Base-by-base conservation (phyloP, 768 basidiomycete species). In the Podaxis pistillaris region DNA sequence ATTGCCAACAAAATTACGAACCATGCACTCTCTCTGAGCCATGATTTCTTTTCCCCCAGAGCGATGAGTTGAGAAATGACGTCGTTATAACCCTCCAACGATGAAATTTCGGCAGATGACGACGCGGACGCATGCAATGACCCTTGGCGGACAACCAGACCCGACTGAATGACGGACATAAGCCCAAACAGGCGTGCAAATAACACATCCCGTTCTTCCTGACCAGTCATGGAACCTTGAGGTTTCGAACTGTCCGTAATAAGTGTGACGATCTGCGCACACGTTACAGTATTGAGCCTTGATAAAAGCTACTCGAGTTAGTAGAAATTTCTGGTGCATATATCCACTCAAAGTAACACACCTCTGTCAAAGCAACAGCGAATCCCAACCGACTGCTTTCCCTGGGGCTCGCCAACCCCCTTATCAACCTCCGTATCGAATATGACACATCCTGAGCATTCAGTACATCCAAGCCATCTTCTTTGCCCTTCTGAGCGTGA, bases 311-410 rank as follows among this genome's bases (percentile, higher is more conserved):
- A 63, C 41, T 40, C n/a, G 60, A 17, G 57, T 28, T 19, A 44
- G 55, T n/a, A 63, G 65, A 11, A 64, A 38, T 37, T 63, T 51
- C 55, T 37, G 44, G 36, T 28, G 58, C n/a, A 46, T 47, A 67
- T 57, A 54, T 51, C 24, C 41, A 60, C 47, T 15, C 36, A 17
- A 61, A 61, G 24, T 13, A 51, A 71, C 85, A 67, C 70, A 96
- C 96, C 82, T 97, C 96, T 0, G 96, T 94, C 67, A 99, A 78
- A 36, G 95, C 94, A 49, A 99, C 96, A 8, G 95, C 94, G 72
- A 98, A 99, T 17, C 96, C 96, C 40, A 98, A 78, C 66, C 96
- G 78, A 74, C 94, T 96, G 73, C 93, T 93, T 72, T 99, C 96
- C 68, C 95, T 81, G 1, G 94, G 91, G 73, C 93, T 96, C 0